A percentile compares a stretch with the other conserved stretches of the same genome.
These are phyloP conservation scores for Triangularia verruculosa DNA, from an alignment of 2,329 filamentous ascomycete species.

Conservation along the genomic window DNA sequence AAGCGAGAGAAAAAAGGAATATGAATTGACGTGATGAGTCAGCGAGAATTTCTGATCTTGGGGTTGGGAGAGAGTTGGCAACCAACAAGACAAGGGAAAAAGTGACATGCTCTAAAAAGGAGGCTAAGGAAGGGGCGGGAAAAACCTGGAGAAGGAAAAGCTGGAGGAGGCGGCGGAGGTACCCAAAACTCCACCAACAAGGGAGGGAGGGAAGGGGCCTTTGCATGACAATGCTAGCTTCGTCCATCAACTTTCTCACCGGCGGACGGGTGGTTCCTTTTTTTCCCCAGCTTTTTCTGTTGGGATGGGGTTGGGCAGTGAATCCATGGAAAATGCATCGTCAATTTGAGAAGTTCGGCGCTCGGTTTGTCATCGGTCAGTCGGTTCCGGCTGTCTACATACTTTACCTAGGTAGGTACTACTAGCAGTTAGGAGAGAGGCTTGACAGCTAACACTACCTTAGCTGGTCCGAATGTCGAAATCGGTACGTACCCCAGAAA, in stretches of 20 bases:
- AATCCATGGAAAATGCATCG: not conserved
- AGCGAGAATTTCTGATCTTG: not conserved
- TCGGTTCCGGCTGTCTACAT: no score
- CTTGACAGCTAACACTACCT: no score
- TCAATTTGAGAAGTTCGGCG: not conserved
- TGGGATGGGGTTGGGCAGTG: not conserved
- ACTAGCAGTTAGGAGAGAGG: no score
- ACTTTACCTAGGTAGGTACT: no score
- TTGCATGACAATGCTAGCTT: no score
- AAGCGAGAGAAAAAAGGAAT: not conserved
- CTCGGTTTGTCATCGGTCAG: not conserved
- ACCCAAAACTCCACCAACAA: not conserved
- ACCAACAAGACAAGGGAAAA: not conserved
- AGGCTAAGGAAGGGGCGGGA: not conserved
- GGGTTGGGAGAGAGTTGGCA: not conserved
- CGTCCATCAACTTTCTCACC: no score
- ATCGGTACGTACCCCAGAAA: not conserved
- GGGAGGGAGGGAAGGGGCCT: no score
- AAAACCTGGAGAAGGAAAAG: not conserved
- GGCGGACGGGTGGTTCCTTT: not conserved
- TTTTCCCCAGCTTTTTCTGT: not conserved
- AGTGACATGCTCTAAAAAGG: not conserved
- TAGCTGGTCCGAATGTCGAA: not conserved
- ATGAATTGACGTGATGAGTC: not conserved
- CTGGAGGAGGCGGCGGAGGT: not conserved